Conservation (phyloP, 2,329 filamentous ascomycete genomes). For the Curvularia verruculosa region DNA sequence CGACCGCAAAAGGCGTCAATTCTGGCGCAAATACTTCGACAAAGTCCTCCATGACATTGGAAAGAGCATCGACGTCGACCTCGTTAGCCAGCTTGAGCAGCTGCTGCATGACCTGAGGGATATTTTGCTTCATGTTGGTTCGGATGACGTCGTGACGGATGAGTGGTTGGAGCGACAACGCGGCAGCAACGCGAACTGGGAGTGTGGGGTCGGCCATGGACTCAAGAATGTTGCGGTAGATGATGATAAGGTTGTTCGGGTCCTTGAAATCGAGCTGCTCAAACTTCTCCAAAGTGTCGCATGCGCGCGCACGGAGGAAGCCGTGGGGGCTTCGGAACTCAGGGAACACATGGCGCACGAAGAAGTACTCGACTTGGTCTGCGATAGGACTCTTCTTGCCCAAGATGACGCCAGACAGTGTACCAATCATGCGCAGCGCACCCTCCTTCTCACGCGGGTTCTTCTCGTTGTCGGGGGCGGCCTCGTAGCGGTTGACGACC, state of each 20-base stretch:
- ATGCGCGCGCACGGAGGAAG: conserved; percentile 91
- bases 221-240: conserved; percentile 95
- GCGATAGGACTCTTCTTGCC: conserved; percentile 99
- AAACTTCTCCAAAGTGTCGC: conserved; percentile 97
- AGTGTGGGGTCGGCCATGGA: conserved; percentile 95
- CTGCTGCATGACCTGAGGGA: conserved; percentile 99
- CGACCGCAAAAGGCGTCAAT: conserved; percentile 94
- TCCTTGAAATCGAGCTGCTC: conserved; percentile 98
- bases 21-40: conserved; percentile 98
- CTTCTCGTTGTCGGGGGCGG: conserved; percentile 84
- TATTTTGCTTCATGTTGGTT: conserved; percentile 94
- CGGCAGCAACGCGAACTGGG: conserved; percentile 91
- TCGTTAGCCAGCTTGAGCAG: conserved; percentile 96
- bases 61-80: conserved; percentile 94
- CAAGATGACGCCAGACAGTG: conserved; percentile 88
- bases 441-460: conserved; percentile 96
- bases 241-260: conserved; percentile 89
- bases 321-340: conserved; percentile 93
- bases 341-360: conserved; percentile 96
- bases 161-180: conserved; percentile 89
- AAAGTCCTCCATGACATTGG: conserved; percentile 99
- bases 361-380: conserved; percentile 97
- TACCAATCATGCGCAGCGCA: conserved; percentile 95
- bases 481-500: conserved; percentile 91
- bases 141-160: conserved; percentile 95